Evolutionary conservation across 371 early-diverging fungal species (phyloP), one percentile per base, ranked within the genome.

Genomic region (Dinochytrium kinnereticum): DNA sequence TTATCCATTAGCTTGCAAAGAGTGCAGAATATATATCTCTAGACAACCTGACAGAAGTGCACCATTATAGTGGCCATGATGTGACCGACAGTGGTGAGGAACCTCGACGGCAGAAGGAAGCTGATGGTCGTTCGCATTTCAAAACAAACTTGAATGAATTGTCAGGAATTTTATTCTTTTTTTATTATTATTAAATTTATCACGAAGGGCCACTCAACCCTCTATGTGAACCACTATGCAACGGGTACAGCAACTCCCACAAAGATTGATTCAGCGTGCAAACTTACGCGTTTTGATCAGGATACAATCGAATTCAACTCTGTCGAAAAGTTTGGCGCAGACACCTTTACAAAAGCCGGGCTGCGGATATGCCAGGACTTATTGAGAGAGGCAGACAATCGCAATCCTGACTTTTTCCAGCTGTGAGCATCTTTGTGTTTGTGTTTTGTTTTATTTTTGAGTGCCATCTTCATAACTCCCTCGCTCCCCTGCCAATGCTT

Each of bases 41-140:
- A 2, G 51, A 3, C 1, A 68, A 82, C 84, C 77, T 80, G 78
- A 38, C 81, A 76, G 65, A 53, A 61, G 64, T 66, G 79, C 28
- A 77, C 81, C 81, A 82, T 80, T 39, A 84, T 75, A 37, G 81
- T 73, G 0, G 78, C 69, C 61, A 84, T 81, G 19, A 81, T 51
- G 65, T 84, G 84, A 10, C 74, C 74, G 26, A 73, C 66, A 0
- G 78, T 77, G 31, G 80, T 44, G 13, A 84, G 73, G 70, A 84
- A 84, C 55, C 84, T 70, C 19, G 79, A 72, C n/a, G 84, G 84
- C 55, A 82, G 53, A 15, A 82, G 73, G 17, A 75, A 69, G 37
- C 69, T 65, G 1, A 71, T 37, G 0, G 76, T 72, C 28, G 70
- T 70, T 34, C 70, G 24, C 80, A 80, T 79, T 67, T 21, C 38